Base-by-base conservation (phyloP, 345 rosid species). In the Eucalyptus cladocalyx region DNA sequence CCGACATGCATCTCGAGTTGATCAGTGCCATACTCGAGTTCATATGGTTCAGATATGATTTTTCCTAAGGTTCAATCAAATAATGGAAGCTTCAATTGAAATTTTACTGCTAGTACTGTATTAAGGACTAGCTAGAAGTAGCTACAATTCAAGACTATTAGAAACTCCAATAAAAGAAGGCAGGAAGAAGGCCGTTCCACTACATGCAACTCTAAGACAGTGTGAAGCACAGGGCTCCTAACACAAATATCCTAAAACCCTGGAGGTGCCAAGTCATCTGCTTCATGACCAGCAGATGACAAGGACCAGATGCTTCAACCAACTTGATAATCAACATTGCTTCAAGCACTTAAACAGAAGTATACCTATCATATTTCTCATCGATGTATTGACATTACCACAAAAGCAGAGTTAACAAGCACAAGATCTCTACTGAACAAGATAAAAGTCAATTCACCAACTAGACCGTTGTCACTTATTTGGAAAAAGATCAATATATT, bases 1-100 rank as follows among this genome's bases (percentile, higher is more conserved):
- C 93, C 97, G 4, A 95, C 93, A 45, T 97, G 97, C 96, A 97
- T 95, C 94, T 95, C 96, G 43, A 97, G 87, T 86, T 98, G 94
- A 93, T 97, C 99, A 13, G 95, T 94, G 86, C 99, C 99, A 60
- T 97, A 97, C 91, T 97, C 99, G 5, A 97, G 96, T 28, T 89
- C 95, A 32, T 96, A 97, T 43, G 91, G 58, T 89, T 96, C 97
- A 2, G 95, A 95, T 67, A 97, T 96, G 62, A 93, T 96, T 88
- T 92, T 89, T 80, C 97, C 98, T 96, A 87, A 30, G 87, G 50
- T 48, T 56, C 13, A 67, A 5, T 26, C 80, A 83, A 23, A 88
- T 88, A 5, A 10, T 42, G 60, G 86, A 86, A 51, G 86, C 50
- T 40, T 69, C 47, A 72, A 49, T 69, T 42, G 53, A n/a, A 19